A percentile compares a stretch with the other conserved stretches of the same genome.
Conservation (phyloP, 768 basidiomycete genomes). For the Boletus edulis region DNA sequence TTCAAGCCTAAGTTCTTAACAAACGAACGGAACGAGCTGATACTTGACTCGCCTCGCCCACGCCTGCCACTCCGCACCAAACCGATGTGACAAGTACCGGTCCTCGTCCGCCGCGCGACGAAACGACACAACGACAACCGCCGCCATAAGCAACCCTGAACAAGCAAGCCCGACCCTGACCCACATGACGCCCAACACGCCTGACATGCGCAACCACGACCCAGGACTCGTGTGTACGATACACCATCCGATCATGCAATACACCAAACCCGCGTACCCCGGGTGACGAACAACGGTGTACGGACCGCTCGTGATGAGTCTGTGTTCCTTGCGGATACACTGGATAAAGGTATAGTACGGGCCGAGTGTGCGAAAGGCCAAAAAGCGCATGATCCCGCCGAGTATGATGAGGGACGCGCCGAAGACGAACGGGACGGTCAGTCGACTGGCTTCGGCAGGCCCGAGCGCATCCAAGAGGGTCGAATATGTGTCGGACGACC, state of each 20-base stretch:
- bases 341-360: conserved; percentile 18
- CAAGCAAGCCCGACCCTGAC: neutral
- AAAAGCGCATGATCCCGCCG: conserved; percentile 4
- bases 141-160: neutral
- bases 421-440: conserved; percentile 4
- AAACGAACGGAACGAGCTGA: conserved; percentile 6
- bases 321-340: conserved; percentile 19
- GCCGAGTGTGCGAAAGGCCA: conserved; percentile 17
- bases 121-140: neutral
- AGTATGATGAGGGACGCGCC: conserved; percentile 1
- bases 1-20: neutral
- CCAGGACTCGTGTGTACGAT: neutral
- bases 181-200: neutral
- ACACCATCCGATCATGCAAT: neutral
- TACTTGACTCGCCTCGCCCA: conserved; percentile 18
- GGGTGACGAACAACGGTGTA: conserved; percentile 31
- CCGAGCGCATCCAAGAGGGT: conserved; percentile 4
- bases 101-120: conserved; percentile 24
- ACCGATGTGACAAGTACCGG: conserved; percentile 9
- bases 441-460: conserved; percentile 1
- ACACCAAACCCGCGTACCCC: conserved; percentile 16
- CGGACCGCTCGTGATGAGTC: conserved; percentile 25
- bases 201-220: conserved; percentile 4
- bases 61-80: conserved; percentile 20
- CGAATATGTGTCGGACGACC: neutral